Percentiles rank a stretch among this genome's conserved stretches.
Conservation (phyloP, 345 rosid species). For the Camelina neglecta region DNA sequence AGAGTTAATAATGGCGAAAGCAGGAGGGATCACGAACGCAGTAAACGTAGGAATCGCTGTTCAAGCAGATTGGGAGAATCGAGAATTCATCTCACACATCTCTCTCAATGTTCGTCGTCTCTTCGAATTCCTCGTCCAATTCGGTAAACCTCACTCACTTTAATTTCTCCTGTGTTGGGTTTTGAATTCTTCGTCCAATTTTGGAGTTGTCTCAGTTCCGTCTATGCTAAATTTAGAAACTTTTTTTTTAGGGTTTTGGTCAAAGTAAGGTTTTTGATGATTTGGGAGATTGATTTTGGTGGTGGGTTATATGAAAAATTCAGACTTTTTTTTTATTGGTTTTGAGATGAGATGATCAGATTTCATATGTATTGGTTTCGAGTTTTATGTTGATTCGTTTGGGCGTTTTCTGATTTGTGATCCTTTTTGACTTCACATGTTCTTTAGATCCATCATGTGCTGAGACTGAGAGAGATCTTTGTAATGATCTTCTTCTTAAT, state of each 20-base stretch:
- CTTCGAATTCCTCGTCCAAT: conserved; percentile 94
- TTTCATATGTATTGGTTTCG: conserved; percentile 11
- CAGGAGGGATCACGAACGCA: conserved; percentile 97
- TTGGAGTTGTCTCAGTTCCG: background rate
- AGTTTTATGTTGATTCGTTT: background rate
- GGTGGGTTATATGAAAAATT: conserved; percentile 16
- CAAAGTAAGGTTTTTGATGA: background rate
- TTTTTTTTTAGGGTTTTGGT: conserved; percentile 13
- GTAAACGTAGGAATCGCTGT: conserved; percentile 99
- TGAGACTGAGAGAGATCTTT: background rate
- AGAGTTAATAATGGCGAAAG: conserved; percentile 68
- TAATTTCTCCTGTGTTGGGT: conserved; percentile 26
- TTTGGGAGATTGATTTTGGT: conserved; percentile 23
- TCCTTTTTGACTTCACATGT: conserved; percentile 15
- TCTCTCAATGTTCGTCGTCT: conserved; percentile 99
- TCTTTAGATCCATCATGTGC: conserved; percentile 17
- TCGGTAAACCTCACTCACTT: conserved; percentile 53
- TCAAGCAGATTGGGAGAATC: conserved; percentile 99
- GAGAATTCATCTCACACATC: conserved; percentile 95
- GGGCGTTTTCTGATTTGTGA: conserved; percentile 12
- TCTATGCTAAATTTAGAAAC: conserved; percentile 36
- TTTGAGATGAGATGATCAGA: background rate
- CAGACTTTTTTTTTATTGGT: background rate
- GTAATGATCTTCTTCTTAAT: background rate
- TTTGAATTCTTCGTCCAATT: background rate